Evolutionary conservation across 495 filamentous ascomycete species (phyloP).

Genomic region (Xeromyces bisporus): DNA sequence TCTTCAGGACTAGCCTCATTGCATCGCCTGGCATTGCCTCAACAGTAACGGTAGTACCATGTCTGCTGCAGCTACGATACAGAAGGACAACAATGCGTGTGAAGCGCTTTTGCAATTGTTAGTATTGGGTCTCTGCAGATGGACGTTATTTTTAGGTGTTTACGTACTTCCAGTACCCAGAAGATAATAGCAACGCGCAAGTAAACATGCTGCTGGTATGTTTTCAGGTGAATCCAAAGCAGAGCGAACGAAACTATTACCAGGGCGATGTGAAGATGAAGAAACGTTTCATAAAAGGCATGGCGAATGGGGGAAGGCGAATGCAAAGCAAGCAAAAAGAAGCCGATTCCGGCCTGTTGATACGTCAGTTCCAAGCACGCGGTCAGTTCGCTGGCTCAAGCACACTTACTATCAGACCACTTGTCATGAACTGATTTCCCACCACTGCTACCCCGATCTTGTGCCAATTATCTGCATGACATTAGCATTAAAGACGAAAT

Average conservation of each 20-base stretch:
- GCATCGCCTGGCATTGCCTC: constrained; percentile 70
- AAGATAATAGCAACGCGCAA: constrained; percentile 49
- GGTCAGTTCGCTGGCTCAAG: no score
- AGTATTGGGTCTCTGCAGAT: no score
- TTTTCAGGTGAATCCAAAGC: constrained; percentile 57
- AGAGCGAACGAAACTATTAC: constrained; percentile 43
- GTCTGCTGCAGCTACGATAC: constrained; percentile 48
- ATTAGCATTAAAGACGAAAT: constrained; percentile 7
- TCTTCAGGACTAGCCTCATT: constrained; percentile 60
- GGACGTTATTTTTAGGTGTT: no score
- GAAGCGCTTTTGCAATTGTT: constrained; percentile 22
- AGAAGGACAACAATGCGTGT: constrained; percentile 50
- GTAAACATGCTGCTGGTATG: constrained; percentile 46
- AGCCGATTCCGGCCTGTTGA: constrained; percentile 25
- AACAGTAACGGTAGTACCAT: constrained; percentile 53
- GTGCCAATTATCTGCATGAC: constrained; percentile 37
- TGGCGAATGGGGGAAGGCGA: constrained; percentile 67
- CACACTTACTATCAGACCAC: constrained; percentile 36
- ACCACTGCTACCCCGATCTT: constrained; percentile 31
- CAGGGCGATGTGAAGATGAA: constrained; percentile 62
- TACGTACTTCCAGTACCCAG: constrained; percentile 54
- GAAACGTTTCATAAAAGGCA: constrained; percentile 91
- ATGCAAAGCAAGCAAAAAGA: constrained; percentile 41
- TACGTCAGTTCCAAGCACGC: no score
- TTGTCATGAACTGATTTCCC: constrained; percentile 39